Conservation (phyloP, 768 basidiomycete genomes). For the Amanita thiersii region DNA sequence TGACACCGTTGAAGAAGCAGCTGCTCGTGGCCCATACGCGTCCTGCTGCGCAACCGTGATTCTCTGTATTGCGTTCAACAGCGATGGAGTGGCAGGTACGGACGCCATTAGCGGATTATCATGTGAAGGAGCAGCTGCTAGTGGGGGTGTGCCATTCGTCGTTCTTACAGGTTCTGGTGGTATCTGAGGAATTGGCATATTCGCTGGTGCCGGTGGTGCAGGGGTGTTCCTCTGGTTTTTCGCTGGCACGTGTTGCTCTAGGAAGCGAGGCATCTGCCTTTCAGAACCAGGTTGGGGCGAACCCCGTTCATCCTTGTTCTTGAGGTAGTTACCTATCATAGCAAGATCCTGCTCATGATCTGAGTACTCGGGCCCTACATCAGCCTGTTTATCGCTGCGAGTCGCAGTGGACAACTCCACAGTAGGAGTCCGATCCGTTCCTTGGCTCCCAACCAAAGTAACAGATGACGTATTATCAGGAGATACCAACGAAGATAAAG, state of each 20-base stretch:
- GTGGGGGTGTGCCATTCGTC: neutral
- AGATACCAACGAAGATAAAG: neutral
- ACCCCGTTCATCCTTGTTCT: conserved; percentile 4
- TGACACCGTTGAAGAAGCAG: conserved; percentile 1
- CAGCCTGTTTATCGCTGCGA: neutral
- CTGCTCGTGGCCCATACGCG: conserved; percentile 25
- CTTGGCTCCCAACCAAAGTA: neutral
- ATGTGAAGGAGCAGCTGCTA: conserved; percentile 8
- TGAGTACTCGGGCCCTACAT: conserved; percentile 29
- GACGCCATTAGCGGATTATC: conserved; percentile 13
- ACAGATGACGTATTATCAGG: neutral
- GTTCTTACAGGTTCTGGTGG: neutral
- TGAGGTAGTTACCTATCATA: conserved; percentile 11
- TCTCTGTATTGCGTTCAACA: conserved; percentile 56
- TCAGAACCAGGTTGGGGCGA: conserved; percentile 8
- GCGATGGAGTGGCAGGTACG: conserved; percentile 56
- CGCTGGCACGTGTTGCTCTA: conserved; percentile 28
- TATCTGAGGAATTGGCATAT: conserved; percentile 1
- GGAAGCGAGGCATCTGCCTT: conserved; percentile 46
- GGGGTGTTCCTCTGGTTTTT: conserved; percentile 10
- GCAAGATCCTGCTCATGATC: conserved; percentile 38
- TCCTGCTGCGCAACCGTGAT: conserved; percentile 47
- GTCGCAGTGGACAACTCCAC: neutral
- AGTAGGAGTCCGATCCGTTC: too few relatives aligned
- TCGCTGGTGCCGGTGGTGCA: conserved; percentile 1